Evolutionary conservation across 2,329 filamentous ascomycete genomes (phyloP).

Genomic region (Ophiostoma ips): DNA sequence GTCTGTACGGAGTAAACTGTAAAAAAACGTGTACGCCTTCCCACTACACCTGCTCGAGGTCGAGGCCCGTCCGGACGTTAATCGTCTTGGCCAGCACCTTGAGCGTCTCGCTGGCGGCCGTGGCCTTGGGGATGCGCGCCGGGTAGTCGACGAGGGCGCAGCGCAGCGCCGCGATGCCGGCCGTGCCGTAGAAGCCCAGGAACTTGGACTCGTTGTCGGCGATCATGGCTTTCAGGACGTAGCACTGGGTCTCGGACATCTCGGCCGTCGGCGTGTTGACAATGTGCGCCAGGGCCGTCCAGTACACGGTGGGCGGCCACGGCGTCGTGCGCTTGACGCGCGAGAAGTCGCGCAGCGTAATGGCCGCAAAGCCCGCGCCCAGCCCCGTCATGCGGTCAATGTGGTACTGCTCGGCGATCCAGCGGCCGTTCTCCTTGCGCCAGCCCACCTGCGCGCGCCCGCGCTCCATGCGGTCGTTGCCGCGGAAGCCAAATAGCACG

Average conservation of each 20-base stretch:
- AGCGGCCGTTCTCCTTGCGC: conserved; percentile 47
- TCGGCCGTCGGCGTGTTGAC: conserved; percentile 57
- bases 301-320: conserved; percentile 69
- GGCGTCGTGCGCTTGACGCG: conserved; percentile 55
- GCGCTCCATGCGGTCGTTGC: conserved; percentile 55
- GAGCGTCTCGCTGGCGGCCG: conserved; percentile 36
- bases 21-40: not conserved
- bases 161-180: conserved; percentile 56
- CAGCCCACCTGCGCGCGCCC: conserved; percentile 61
- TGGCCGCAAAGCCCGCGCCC: conserved; percentile 68
- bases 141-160: conserved; percentile 65
- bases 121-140: conserved; percentile 31
- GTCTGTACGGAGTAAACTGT: too few species aligned
- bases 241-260: conserved; percentile 59
- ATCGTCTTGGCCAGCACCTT: conserved; percentile 38
- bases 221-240: conserved; percentile 58
- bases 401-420: conserved; percentile 57
- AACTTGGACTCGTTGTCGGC: conserved; percentile 62
- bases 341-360: conserved; percentile 71
- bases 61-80: conserved; percentile 34
- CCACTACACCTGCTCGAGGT: conserved; percentile 19
- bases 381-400: conserved; percentile 72
- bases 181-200: conserved; percentile 65
- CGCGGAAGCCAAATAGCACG: conserved; percentile 70
- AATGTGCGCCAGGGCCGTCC: conserved; percentile 63